Conservation (phyloP, 1,139 yeast genomes). For the Kodamaea fungicola region DNA sequence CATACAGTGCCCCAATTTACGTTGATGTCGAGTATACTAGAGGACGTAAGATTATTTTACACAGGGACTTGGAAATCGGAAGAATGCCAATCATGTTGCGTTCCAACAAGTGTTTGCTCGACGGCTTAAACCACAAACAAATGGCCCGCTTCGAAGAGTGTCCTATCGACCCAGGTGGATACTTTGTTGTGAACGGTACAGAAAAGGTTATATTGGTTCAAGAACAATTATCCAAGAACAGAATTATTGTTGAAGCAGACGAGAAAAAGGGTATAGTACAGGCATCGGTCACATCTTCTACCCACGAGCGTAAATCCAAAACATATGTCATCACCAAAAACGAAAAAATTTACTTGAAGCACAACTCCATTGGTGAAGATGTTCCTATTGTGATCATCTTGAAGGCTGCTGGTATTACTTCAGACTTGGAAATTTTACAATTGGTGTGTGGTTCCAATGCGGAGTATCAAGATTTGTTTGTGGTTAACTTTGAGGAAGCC, state of each 20-base stretch:
- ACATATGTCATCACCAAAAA: conserved; percentile 93
- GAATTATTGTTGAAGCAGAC: conserved; percentile 97
- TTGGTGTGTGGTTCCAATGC: conserved; percentile 90
- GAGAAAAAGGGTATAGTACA: conserved; percentile 92
- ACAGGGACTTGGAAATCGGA: conserved; percentile 89
- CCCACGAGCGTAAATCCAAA: conserved; percentile 96
- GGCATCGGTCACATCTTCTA: conserved; percentile 95
- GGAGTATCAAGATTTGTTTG: conserved; percentile 85
- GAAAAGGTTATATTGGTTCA: conserved; percentile 96
- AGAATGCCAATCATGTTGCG: conserved; percentile 98
- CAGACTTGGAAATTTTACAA: conserved; percentile 91
- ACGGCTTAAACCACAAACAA: conserved; percentile 69
- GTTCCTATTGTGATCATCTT: conserved; percentile 89
- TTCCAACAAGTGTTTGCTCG: conserved; percentile 83
- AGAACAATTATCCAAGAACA: conserved; percentile 93
- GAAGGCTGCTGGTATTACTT: conserved; percentile 92
- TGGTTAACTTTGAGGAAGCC: conserved; percentile 91
- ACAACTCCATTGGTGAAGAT: conserved; percentile 92
- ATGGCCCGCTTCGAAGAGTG: conserved; percentile 94
- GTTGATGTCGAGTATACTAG: conserved; percentile 97
- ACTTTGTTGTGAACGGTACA: conserved; percentile 95
- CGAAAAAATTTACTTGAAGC: conserved; percentile 84
- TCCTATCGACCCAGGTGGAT: conserved; percentile 98
- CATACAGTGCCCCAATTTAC: conserved; percentile 93
- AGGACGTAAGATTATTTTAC: conserved; percentile 87